Evolutionary conservation across 2,329 filamentous ascomycete species (phyloP), one percentile per base, ranked within the genome.

Genomic region (Alternaria sp.): DNA sequence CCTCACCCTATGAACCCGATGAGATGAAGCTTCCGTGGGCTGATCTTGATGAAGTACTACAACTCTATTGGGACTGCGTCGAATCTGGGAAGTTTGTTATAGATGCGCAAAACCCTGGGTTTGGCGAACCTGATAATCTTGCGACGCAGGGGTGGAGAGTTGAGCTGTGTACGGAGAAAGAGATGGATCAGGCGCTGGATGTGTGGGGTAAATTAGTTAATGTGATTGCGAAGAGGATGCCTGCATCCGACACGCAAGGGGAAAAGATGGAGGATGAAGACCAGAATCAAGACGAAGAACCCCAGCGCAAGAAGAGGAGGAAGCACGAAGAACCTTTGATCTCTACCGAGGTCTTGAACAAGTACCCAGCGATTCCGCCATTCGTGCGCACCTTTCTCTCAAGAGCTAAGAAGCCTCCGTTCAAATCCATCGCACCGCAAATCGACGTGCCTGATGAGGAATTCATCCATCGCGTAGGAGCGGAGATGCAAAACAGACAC

Each of bases 91-190:
- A 53, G 23, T 40, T 53, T 10, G 19, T 53, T 43, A 17, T 36
- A 21, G 50, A 43, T 36, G 19, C 30, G 23, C 4, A 40, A 5
- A 19, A 53, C 4, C 30, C 30, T 8, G 17, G 50, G 28, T 43
- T 53, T 25, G 50, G 26, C 17, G 50, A 25, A n/a, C n/a, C 28
- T 21, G 50, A 53, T 25, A 19, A 25, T 21, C 30, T 53, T 36
- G 50, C 12, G n/a, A 53, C 30, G 17, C 50, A 53, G 19, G 50
- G 30, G 19, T 53, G 51, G 28, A 43, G 50, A n/a, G 13, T 40
- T 6, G 50, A 36, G 21, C 10, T 9, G 1, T 53, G 50, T 17
- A 53, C 32, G 17, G 17, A 43, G 51, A 43, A 19, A 21, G 30
- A 43, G 30, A 40, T 53, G 51, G 19, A 10, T 8, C 28, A 25